A percentile compares a stretch with the other conserved stretches of the same genome.
These are phyloP conservation scores for Penicillium sp. DNA, from an alignment of 2,329 filamentous ascomycete genomes.

Conservation along the genomic window DNA sequence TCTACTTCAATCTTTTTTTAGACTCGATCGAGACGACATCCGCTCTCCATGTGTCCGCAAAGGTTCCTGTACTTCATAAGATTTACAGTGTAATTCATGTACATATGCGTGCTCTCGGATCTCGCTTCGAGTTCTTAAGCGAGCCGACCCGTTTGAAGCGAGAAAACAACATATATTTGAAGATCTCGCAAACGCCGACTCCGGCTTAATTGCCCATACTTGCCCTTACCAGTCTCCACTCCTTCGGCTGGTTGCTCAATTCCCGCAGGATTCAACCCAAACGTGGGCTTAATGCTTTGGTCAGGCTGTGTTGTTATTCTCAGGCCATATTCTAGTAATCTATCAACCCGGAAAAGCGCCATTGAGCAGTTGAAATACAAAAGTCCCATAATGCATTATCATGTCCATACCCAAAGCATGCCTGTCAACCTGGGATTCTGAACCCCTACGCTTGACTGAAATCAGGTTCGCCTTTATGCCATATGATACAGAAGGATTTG, in stretches of 20 bases:
- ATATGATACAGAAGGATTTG: constrained; percentile 16
- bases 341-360: not conserved
- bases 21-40: too few relatives aligned
- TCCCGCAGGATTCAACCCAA: not conserved
- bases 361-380: not conserved
- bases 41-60: too few relatives aligned
- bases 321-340: not conserved
- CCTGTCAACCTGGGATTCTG: not conserved
- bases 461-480: constrained; percentile 10
- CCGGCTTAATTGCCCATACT: too few relatives aligned
- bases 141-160: too few relatives aligned
- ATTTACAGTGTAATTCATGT: too few relatives aligned
- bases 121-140: too few relatives aligned
- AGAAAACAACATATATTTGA: too few relatives aligned
- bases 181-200: too few relatives aligned
- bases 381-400: not conserved
- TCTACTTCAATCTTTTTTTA: too few relatives aligned
- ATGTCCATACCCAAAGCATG: not conserved
- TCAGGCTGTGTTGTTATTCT: not conserved
- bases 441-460: not conserved
- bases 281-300: not conserved
- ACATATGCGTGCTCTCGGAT: too few relatives aligned
- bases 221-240: too few relatives aligned
- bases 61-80: too few relatives aligned
- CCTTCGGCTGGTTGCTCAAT: not conserved